Evolutionary conservation across 2,329 filamentous ascomycete species (phyloP).

Genomic region (Aureobasidium sp.): DNA sequence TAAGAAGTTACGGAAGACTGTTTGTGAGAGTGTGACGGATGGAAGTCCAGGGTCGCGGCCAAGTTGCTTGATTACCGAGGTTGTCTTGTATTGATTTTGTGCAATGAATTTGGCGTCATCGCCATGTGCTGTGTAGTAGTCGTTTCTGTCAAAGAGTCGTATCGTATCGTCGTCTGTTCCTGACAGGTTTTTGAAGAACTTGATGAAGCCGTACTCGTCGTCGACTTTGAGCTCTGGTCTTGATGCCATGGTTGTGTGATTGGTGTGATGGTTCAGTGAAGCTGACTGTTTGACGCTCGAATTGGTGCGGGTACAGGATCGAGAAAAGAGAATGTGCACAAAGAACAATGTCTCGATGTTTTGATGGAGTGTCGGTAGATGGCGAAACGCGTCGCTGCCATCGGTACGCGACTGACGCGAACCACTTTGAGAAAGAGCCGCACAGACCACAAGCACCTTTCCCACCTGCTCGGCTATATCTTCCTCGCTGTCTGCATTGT

Average conservation of each 20-base stretch:
- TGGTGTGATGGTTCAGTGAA: not conserved
- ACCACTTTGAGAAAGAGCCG: not conserved
- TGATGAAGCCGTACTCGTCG: constrained; percentile 94
- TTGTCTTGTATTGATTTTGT: constrained; percentile 86
- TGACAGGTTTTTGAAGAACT: constrained; percentile 78
- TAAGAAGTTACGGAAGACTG: constrained; percentile 91
- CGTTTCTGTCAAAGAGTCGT: constrained; percentile 84
- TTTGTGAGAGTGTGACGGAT: constrained; percentile 91
- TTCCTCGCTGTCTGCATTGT: not conserved
- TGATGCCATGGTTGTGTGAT: constrained; percentile 37
- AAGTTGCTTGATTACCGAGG: constrained; percentile 83
- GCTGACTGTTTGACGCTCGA: not conserved
- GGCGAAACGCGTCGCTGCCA: not conserved
- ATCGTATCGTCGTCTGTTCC: constrained; percentile 68
- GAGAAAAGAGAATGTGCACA: not conserved
- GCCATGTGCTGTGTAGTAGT: constrained; percentile 93
- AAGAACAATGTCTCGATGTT: not conserved
- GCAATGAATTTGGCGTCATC: constrained; percentile 79
- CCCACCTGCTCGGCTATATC: not conserved
- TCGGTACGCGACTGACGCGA: not conserved
- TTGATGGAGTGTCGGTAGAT: not conserved
- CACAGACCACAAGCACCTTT: not conserved
- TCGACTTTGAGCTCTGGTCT: constrained; percentile 63
- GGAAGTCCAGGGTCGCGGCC: constrained; percentile 77
- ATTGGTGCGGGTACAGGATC: not conserved